Percentiles rank a stretch among this genome's conserved stretches.
Conservation (phyloP, 768 basidiomycete species). For the Lentinula sp. region DNA sequence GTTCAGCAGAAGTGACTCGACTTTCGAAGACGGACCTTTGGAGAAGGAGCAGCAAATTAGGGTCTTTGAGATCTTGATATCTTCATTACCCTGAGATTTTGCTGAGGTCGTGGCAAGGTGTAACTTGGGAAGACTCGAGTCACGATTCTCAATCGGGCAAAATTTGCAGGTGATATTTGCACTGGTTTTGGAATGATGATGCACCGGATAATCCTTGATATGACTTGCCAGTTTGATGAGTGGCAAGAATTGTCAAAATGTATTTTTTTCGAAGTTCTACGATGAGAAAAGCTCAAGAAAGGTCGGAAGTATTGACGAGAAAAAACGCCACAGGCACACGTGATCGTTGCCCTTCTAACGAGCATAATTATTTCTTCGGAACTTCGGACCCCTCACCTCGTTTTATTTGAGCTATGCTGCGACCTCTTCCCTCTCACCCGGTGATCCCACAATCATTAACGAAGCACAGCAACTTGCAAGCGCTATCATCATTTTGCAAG, state of each 20-base stretch:
- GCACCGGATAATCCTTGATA: too few relatives aligned
- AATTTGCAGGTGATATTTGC: too few relatives aligned
- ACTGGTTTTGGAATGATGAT: too few relatives aligned
- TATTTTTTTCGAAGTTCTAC: too few relatives aligned
- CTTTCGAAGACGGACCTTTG: not conserved
- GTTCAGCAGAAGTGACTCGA: not conserved
- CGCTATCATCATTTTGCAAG: not conserved
- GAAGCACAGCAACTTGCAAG: not conserved
- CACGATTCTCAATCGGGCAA: too few relatives aligned
- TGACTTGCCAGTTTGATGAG: too few relatives aligned
- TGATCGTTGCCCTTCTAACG: not conserved
- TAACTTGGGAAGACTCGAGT: too few relatives aligned
- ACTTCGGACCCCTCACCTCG: not conserved
- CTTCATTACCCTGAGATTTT: too few relatives aligned
- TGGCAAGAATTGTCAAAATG: too few relatives aligned
- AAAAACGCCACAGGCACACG: not conserved
- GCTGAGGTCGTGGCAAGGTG: too few relatives aligned
- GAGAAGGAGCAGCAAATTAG: not conserved
- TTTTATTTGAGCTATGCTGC: not conserved
- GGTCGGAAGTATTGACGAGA: not conserved
- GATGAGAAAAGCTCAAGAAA: too few relatives aligned
- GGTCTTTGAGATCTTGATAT: too few relatives aligned
- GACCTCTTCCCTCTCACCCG: not conserved
- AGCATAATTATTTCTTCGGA: not conserved
- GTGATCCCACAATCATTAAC: not conserved